Percentiles rank a stretch among this genome's conserved stretches.
phyloP scores from a whole-genome alignment of 306 rosid species.

The Quillaja saponaria region DNA sequence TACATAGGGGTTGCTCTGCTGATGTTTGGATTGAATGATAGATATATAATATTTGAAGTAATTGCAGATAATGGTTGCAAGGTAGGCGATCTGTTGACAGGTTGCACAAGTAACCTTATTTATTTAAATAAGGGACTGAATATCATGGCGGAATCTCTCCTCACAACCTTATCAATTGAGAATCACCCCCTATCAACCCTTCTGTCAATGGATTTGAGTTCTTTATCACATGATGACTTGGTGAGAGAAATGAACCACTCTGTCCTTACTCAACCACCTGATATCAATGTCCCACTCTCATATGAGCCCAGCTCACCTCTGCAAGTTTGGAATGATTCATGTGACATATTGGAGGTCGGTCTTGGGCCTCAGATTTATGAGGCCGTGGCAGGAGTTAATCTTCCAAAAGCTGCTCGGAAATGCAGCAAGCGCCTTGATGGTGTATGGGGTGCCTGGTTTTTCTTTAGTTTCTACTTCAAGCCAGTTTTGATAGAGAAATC shows the following conservation, averaged over 20 bases:
- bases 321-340: slow-evolving; percentile 51
- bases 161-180: slow-evolving; percentile 53
- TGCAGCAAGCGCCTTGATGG: slow-evolving; percentile 56
- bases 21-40: slow-evolving; percentile 13
- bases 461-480: slow-evolving; percentile 63
- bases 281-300: slow-evolving; percentile 59
- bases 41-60: not conserved
- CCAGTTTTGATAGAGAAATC: slow-evolving; percentile 56
- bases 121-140: not conserved
- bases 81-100: not conserved
- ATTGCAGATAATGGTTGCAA: slow-evolving; percentile 27
- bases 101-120: not conserved
- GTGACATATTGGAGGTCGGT: slow-evolving; percentile 52
- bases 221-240: slow-evolving; percentile 53
- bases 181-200: slow-evolving; percentile 57
- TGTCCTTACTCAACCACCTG: slow-evolving; percentile 56
- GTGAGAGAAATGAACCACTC: slow-evolving; percentile 56
- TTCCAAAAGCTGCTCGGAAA: slow-evolving; percentile 54
- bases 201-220: slow-evolving; percentile 62
- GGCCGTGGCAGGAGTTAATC: slow-evolving; percentile 42
- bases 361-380: slow-evolving; percentile 53
- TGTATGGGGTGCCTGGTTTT: slow-evolving; percentile 68
- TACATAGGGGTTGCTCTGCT: not conserved
- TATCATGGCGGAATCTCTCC: slow-evolving; percentile 54
- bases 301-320: slow-evolving; percentile 61